Evolutionary conservation across 176 grass and related monocot genomes (phyloP).

Genomic region (Chloris gayana): DNA sequence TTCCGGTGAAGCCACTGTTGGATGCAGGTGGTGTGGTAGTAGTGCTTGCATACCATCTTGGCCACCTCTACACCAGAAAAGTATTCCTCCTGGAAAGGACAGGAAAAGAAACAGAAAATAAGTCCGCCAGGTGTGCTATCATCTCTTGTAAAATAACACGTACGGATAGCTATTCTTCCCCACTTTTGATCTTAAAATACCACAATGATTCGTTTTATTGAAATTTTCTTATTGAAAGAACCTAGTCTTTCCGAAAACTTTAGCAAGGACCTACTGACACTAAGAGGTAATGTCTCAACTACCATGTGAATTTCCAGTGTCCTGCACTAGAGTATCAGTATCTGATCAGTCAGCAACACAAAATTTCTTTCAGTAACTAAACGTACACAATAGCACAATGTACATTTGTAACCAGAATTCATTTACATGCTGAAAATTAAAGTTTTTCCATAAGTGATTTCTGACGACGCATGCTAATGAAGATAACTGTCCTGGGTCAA

Average conservation of each 20-base stretch:
- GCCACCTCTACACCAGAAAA: conserved; percentile 47
- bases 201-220: background rate
- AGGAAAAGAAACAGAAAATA: background rate
- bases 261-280: background rate
- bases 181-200: background rate
- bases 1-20: conserved; percentile 74
- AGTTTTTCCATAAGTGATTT: background rate
- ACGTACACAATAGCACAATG: background rate
- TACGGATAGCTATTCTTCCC: background rate
- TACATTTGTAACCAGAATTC: background rate
- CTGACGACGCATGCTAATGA: background rate
- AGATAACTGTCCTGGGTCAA: background rate
- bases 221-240: background rate
- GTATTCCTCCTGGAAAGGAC: conserved; percentile 67
- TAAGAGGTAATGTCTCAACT: background rate
- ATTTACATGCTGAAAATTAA: background rate
- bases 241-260: background rate
- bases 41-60: conserved; percentile 64
- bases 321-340: background rate
- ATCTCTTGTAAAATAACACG: background rate
- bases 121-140: background rate
- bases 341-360: background rate
- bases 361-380: background rate
- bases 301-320: background rate
- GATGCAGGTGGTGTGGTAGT: conserved; percentile 68